phyloP scores from a whole-genome alignment of 2,329 filamentous ascomycete species.

The Sclerotinia minor region DNA sequence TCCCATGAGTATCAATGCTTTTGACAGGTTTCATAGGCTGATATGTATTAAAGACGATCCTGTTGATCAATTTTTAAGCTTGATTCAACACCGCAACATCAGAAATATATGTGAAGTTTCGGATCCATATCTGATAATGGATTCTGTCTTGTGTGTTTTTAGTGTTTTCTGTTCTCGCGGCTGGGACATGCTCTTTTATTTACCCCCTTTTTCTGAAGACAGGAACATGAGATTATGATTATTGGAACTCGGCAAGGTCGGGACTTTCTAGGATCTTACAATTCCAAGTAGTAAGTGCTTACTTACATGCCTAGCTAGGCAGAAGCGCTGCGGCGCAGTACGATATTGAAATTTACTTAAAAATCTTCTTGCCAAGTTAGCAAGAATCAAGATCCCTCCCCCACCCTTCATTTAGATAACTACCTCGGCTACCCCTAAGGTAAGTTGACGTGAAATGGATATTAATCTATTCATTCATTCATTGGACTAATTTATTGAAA shows the following conservation, averaged over 20 bases:
- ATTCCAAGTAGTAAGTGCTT: not conserved
- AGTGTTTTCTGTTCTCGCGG: not conserved
- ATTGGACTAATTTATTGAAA: slow-evolving; percentile 9
- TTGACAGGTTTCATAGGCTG: not conserved
- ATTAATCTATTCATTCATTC: slow-evolving; percentile 2
- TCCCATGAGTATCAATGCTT: slow-evolving; percentile 10
- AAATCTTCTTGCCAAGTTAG: not conserved
- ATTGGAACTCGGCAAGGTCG: not conserved
- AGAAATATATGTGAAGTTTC: not conserved
- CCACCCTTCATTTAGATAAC: not conserved
- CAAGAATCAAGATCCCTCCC: not conserved
- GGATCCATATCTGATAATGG: not conserved
- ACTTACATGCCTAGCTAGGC: not conserved
- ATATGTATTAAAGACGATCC: slow-evolving; percentile 11
- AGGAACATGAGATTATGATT: not conserved
- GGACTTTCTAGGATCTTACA: not conserved
- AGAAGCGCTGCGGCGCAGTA: not conserved
- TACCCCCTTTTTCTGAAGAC: too few relatives aligned
- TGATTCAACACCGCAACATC: slow-evolving; percentile 11
- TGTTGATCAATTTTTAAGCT: slow-evolving; percentile 21
- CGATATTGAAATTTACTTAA: not conserved
- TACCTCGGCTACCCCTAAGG: slow-evolving; percentile 4
- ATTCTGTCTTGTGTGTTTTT: too few relatives aligned
- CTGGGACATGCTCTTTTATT: not conserved
- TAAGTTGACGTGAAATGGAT: not conserved